Conservation (phyloP, 2,329 filamentous ascomycete species). For the Tolypocladium endophyticum region DNA sequence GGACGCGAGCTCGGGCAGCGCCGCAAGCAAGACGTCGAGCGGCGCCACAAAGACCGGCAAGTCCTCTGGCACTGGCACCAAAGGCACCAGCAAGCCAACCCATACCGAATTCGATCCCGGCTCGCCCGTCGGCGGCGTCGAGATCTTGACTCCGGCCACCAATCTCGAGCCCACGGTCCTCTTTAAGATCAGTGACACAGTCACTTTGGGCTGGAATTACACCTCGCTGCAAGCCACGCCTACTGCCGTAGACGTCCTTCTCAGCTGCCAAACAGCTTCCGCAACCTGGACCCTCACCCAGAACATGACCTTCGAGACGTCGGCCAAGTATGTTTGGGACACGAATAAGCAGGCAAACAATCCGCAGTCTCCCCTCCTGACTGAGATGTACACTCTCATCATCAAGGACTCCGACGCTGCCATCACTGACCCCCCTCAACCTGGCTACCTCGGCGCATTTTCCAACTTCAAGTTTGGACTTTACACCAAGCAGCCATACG, state of each 20-base stretch:
- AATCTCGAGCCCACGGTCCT: conserved; percentile 33
- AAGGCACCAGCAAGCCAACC: conserved; percentile 12
- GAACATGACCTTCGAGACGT: conserved; percentile 50
- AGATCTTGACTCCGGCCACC: conserved; percentile 40
- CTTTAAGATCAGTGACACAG: conserved; percentile 49
- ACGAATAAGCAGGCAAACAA: conserved; percentile 38
- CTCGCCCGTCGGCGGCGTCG: conserved; percentile 39
- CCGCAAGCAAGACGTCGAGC: conserved; percentile 11
- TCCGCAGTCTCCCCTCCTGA: conserved; percentile 35
- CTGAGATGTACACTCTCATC: conserved; percentile 49
- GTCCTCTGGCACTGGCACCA: conserved; percentile 14
- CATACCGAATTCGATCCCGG: conserved; percentile 32
- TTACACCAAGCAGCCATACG: conserved; percentile 42
- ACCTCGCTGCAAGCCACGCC: conserved; percentile 48
- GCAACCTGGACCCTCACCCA: conserved; percentile 49
- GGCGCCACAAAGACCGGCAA: conserved; percentile 18
- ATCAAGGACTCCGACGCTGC: conserved; percentile 47
- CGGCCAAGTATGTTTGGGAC: conserved; percentile 47
- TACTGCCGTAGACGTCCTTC: conserved; percentile 48
- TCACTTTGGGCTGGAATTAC: conserved; percentile 58
- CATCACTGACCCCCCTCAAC: conserved; percentile 36
- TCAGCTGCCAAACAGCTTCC: conserved; percentile 41
- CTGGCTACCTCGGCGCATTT: conserved; percentile 45
- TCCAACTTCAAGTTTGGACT: conserved; percentile 45
- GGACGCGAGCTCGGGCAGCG: conserved; percentile 5